Evolutionary conservation across 768 basidiomycete species (phyloP), one percentile per base, ranked within the genome.

Genomic region (Porpolomopsis calyptriformis): DNA sequence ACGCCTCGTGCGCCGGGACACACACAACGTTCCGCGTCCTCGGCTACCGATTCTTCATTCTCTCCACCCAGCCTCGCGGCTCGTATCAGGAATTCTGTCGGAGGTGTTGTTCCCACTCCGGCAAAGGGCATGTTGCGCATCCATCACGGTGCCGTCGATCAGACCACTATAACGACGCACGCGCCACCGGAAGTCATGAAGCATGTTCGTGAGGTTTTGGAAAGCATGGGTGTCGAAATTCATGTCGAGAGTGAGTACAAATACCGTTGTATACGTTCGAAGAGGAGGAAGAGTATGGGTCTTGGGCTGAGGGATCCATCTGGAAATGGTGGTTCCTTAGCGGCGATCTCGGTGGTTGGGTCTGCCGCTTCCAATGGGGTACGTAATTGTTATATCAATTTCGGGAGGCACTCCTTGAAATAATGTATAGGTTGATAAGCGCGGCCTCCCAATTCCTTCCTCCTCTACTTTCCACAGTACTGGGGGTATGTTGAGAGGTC

Each of bases 121-220:
- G 23, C 25, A 7, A 58, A 59, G 52, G 74, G 73, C 31, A 73
- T 71, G 43, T 63, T 97, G 33, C 78, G 91, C 9, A 77, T 86
- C 34, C 94, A 98, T 58, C 85, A 88, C 54, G 94, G 93, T 50
- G 82, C 93, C 2, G 85, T 98, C 24, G 96, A 97, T 60, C 84
- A 85, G 60, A 79, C 80, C 22, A 92, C 81, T 43, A 76, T 97
- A 55, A 96, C 94, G 26, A 88, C 81, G 2, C 74, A 78, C 18
- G 69, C 80, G 7, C 92, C 94, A 27, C 78, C 82, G 1, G 85
- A 88, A 53, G 92, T 98, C 27, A 88, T 98, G 69, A 77, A 73
- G 49, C 87, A 91, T 58, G 77, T 98, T 24, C 76, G 76, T 56
- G 72, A 73, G 50, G 84, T 92, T 10, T 70, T 99, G 49, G 75